phyloP scores from a whole-genome alignment of 495 filamentous ascomycete species.

The Platismatia glauca region DNA sequence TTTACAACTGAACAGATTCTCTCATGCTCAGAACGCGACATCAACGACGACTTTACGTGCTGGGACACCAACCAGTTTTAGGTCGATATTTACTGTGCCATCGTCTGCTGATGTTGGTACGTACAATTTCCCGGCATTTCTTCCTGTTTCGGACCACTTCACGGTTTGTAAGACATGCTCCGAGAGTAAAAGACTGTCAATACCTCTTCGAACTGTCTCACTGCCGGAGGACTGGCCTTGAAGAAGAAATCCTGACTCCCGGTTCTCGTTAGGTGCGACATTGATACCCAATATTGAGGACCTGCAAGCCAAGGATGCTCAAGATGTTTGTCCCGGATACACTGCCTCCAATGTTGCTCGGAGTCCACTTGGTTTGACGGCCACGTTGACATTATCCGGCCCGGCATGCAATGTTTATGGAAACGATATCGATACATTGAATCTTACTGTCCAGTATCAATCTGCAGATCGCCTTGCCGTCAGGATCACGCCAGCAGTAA shows the following conservation, averaged over 20 bases:
- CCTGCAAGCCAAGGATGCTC: constrained; percentile 60
- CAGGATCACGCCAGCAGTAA: constrained; percentile 49
- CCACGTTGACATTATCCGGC: constrained; percentile 46
- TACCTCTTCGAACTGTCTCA: not conserved
- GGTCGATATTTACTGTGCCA: constrained; percentile 43
- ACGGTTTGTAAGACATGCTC: not conserved
- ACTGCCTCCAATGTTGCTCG: constrained; percentile 43
- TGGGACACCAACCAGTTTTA: constrained; percentile 20
- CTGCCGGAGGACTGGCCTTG: not conserved
- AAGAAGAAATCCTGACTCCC: not conserved
- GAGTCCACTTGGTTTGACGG: constrained; percentile 41
- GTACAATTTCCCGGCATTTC: not conserved
- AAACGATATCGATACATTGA: constrained; percentile 50
- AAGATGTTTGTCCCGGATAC: constrained; percentile 59
- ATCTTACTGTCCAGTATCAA: constrained; percentile 49
- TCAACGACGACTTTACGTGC: not conserved
- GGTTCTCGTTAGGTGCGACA: constrained; percentile 30
- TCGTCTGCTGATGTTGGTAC: constrained; percentile 41
- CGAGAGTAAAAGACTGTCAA: not conserved
- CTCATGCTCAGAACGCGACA: constrained; percentile 4
- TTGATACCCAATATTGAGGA: constrained; percentile 66
- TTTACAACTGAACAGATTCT: constrained; percentile 7
- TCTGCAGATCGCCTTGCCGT: constrained; percentile 45
- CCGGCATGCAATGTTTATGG: constrained; percentile 54
- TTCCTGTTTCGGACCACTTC: not conserved